Base-by-base conservation (phyloP, 2,329 filamentous ascomycete species). In the Nigrospora sphaerica region DNA sequence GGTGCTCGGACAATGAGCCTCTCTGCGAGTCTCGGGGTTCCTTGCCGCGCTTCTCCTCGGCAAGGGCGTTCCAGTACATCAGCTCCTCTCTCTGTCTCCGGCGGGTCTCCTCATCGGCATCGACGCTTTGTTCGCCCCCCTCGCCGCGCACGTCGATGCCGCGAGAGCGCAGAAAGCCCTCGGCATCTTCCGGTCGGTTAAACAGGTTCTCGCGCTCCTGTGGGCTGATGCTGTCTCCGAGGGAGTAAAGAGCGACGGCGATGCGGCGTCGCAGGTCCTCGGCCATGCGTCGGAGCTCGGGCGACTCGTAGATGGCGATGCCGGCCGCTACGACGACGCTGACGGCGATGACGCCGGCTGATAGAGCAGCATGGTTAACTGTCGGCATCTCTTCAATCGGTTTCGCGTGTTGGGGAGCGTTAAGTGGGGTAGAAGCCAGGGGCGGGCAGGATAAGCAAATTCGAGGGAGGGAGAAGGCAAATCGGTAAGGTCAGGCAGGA, bases 171-270 rank as follows among this genome's bases (percentile, higher is more conserved):
- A 82, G 58, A 57, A 84, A 84, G 10, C 80, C 81, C 46, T 83
- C 74, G 47, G 80, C 80, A 61, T 85, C 81, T 59, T 85, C 81
- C 44, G 81, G 81, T 12, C 81, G 69, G 60, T 85, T 85, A 63
- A 83, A 83, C 28, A 77, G 64, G 47, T 81, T 81, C 53, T 78
- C 67, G 31, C 67, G 64, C 37, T 64, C 60, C 46, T 70, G 64
- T 4, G 75, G 72, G 40, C 71, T 67, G 61, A 82, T 73, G 53
- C 70, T 72, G 47, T 84, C 78, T 48, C 79, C 77, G 28, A 83
- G 68, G 11, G 74, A 71, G 56, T 82, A 76, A 13, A 84, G 63
- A 42, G 79, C 78, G 36, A 82, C 59, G 53, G 79, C 78, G 57
- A 85, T 78, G 50, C 77, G 74, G 49, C 79, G 75, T 49, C 80